Percentiles rank a stretch among this genome's conserved stretches.
Evolutionary conservation across 768 basidiomycete genomes (phyloP).

Genomic region (Rhodotorula paludigena): DNA sequence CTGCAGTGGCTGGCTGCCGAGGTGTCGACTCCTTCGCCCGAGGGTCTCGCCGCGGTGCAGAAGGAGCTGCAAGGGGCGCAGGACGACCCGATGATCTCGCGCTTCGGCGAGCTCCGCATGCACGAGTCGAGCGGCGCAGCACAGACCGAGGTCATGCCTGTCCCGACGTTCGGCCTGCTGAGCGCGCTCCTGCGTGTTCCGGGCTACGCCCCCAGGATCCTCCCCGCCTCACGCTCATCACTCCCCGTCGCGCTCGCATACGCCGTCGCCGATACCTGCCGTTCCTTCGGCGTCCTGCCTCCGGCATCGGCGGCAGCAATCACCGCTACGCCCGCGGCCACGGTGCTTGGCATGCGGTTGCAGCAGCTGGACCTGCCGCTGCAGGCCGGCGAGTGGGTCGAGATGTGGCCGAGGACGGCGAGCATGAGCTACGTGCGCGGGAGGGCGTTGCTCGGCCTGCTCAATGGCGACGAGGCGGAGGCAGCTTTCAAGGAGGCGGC

Average conservation of each 20-base stretch:
- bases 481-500: slow-evolving; percentile 28
- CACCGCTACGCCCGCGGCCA: not conserved
- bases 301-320: not conserved
- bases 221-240: slow-evolving; percentile 4
- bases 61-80: not conserved
- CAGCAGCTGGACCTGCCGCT: not conserved
- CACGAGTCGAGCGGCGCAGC: not conserved
- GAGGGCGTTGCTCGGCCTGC: slow-evolving; percentile 27
- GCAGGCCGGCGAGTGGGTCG: slow-evolving; percentile 27
- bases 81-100: not conserved
- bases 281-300: slow-evolving; percentile 11
- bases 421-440: slow-evolving; percentile 34
- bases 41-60: not conserved
- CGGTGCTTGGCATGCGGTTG: slow-evolving; percentile 7
- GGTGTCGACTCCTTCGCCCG: not conserved
- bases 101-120: slow-evolving; percentile 14
- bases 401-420: slow-evolving; percentile 13
- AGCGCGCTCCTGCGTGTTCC: slow-evolving; percentile 18
- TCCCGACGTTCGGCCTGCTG: slow-evolving; percentile 22
- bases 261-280: slow-evolving; percentile 1
- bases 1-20: slow-evolving; percentile 14
- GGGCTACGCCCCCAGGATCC: slow-evolving; percentile 2
- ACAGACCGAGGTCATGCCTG: slow-evolving; percentile 6
- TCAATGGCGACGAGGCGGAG: slow-evolving; percentile 24
- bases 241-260: slow-evolving; percentile 10